Evolutionary conservation across 129 eudicot genomes (phyloP).

Genomic region (Helichrysum umbraculigerum): DNA sequence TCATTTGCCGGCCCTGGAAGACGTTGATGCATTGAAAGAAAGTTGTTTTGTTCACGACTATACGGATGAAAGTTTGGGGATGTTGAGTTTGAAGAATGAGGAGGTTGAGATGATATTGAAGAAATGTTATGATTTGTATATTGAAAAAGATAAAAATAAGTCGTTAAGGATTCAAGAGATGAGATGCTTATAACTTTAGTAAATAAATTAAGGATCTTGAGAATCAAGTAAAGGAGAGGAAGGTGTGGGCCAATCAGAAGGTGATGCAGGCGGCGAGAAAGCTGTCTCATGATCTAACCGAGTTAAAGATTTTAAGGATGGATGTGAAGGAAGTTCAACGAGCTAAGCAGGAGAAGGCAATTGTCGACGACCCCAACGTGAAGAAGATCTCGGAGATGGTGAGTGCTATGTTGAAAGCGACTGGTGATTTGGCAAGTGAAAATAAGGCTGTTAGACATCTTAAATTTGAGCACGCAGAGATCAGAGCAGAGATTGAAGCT

Average conservation of each 20-base stretch:
- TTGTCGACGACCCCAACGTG: slow-evolving; percentile 63
- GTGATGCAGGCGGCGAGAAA: slow-evolving; percentile 80
- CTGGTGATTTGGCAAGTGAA: slow-evolving; percentile 66
- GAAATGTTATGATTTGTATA: slow-evolving; percentile 53
- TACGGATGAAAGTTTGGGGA: slow-evolving; percentile 27
- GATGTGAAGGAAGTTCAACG: slow-evolving; percentile 68
- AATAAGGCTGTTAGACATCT: slow-evolving; percentile 52
- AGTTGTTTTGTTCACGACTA: not conserved
- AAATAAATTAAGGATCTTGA: slow-evolving; percentile 67
- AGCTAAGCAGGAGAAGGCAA: slow-evolving; percentile 50
- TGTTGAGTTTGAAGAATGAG: slow-evolving; percentile 35
- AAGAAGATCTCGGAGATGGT: slow-evolving; percentile 64
- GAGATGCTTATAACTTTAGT: slow-evolving; percentile 54
- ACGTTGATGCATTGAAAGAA: slow-evolving; percentile 8
- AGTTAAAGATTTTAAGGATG: slow-evolving; percentile 66
- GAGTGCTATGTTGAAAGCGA: slow-evolving; percentile 57
- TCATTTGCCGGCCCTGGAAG: no score
- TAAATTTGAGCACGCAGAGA: slow-evolving; percentile 69
- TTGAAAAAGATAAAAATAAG: slow-evolving; percentile 49
- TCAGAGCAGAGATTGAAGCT: slow-evolving; percentile 79
- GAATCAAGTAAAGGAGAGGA: slow-evolving; percentile 67
- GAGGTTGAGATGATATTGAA: slow-evolving; percentile 49
- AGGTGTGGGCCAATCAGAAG: slow-evolving; percentile 83
- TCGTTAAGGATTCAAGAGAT: slow-evolving; percentile 50
- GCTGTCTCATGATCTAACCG: slow-evolving; percentile 63